Conservation (phyloP, 306 rosid species). For the Dryas octopetala region DNA sequence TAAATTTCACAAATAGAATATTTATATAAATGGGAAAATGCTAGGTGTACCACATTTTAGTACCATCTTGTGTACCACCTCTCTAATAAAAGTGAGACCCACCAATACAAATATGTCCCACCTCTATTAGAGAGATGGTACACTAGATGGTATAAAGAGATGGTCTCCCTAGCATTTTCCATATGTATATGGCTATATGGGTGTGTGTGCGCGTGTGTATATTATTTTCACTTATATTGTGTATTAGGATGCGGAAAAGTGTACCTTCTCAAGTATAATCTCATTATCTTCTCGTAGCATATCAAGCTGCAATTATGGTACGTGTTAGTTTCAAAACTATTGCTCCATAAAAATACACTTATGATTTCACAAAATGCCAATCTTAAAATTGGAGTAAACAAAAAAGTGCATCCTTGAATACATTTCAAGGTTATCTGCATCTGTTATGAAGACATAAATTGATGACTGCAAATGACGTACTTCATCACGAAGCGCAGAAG, state of each 20-base stretch:
- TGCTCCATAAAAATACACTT: slow-evolving; percentile 5
- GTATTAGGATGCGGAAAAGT: slow-evolving; percentile 12
- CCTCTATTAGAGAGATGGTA: too few species aligned
- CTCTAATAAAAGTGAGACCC: too few species aligned
- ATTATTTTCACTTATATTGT: neutral
- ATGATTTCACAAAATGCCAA: slow-evolving; percentile 22
- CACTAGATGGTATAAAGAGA: too few species aligned
- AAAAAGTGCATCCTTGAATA: slow-evolving; percentile 21
- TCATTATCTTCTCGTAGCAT: slow-evolving; percentile 91
- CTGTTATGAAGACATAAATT: slow-evolving; percentile 19
- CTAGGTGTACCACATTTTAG: too few species aligned
- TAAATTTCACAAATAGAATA: slow-evolving; percentile 20
- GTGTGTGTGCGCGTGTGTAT: neutral
- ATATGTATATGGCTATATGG: neutral
- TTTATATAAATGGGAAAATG: neutral
- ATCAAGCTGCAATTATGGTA: slow-evolving; percentile 75
- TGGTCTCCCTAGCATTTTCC: too few species aligned
- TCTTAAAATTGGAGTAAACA: slow-evolving; percentile 22
- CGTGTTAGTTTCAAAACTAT: slow-evolving; percentile 33
- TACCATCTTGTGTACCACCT: too few species aligned
- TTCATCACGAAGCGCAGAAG: slow-evolving; percentile 97
- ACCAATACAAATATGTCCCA: too few species aligned
- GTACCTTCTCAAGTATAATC: slow-evolving; percentile 62
- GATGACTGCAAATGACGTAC: slow-evolving; percentile 43
- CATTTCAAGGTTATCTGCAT: slow-evolving; percentile 12